Evolutionary conservation across 257 asterid species (phyloP), one percentile per base, ranked within the genome.

Genomic region (Leonotis leonurus): DNA sequence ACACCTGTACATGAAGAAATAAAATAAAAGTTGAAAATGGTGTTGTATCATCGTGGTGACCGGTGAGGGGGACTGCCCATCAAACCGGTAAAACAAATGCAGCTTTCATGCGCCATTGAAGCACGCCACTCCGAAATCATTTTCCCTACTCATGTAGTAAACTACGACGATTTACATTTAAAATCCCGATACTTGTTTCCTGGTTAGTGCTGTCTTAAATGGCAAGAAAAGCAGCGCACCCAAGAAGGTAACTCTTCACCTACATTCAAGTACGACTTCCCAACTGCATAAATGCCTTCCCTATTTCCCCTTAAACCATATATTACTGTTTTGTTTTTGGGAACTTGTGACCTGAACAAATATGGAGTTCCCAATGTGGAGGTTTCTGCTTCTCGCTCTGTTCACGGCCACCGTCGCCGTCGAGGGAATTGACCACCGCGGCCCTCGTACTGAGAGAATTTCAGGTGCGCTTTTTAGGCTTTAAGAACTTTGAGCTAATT

Each of bases 401-500:
- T 20, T 73, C 54, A 26, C 66, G 50, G 64, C 49, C 33, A 20
- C 20, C 37, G 26, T 45, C 20, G 68, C 26, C 55, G 78, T 49
- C 20, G 70, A 65, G 25, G 78, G 68, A 22, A 57, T 73, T 43
- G 69, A 61, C 36, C 78, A 52, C 12, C 67, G 63, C 21, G 56
- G 73, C 26, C 74, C 65, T 1, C 83, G 74, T 4, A 77, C 77
- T 18, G 79, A 77, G 70, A 73, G 79, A 29, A 77, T 77, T 70
- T 73, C 83, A 77, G 83, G 83, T 77, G 17, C 49, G 8, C 17
- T 9, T 46, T 53, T 14, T 17, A 3, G 10, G 0, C 0, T 39
- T 39, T 39, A 4, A 22, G 30, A 22, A 9, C 1, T 48, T 22
- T 13, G 18, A 49, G 55, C 18, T 8, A 9, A 8, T 1, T 39